Evolutionary conservation across 495 filamentous ascomycete genomes (phyloP).

Genomic region (Amniculicola lignicola): DNA sequence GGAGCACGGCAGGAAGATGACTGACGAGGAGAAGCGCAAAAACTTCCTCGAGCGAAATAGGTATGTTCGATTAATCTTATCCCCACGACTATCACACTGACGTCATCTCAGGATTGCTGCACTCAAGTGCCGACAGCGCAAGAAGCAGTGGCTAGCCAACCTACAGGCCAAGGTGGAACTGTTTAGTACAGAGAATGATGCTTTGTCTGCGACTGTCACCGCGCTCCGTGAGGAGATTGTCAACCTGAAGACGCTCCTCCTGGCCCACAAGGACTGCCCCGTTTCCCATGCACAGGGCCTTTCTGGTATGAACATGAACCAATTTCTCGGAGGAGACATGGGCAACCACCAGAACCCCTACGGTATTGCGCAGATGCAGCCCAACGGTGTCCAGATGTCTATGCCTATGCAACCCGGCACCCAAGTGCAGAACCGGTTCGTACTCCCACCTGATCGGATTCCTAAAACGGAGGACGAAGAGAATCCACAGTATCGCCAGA

Average conservation of each 20-base stretch:
- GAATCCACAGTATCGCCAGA: background rate
- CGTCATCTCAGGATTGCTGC: slow-evolving; percentile 75
- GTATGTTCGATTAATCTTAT: slow-evolving; percentile 52
- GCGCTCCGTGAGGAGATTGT: slow-evolving; percentile 90
- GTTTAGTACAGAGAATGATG: slow-evolving; percentile 87
- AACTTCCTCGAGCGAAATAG: slow-evolving; percentile 96
- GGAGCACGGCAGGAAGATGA: slow-evolving; percentile 78
- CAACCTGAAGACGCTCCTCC: slow-evolving; percentile 85
- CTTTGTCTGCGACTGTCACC: slow-evolving; percentile 75
- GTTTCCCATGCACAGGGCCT: slow-evolving; percentile 85
- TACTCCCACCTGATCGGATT: slow-evolving; percentile 3
- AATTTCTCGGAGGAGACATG: slow-evolving; percentile 48
- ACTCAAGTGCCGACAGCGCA: slow-evolving; percentile 93
- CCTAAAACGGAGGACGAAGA: slow-evolving; percentile 5
- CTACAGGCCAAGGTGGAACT: slow-evolving; percentile 93
- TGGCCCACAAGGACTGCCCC: slow-evolving; percentile 96
- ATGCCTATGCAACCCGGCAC: slow-evolving; percentile 29
- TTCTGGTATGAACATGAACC: slow-evolving; percentile 63
- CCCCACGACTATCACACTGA: slow-evolving; percentile 18
- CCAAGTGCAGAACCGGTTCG: slow-evolving; percentile 32
- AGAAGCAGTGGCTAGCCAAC: slow-evolving; percentile 98
- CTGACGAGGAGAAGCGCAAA: slow-evolving; percentile 96
- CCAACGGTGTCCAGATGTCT: slow-evolving; percentile 31
- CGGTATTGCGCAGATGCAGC: slow-evolving; percentile 57
- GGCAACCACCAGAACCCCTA: slow-evolving; percentile 63